phyloP scores from a whole-genome alignment of 2,329 filamentous ascomycete genomes.

The Monilinia fructicola region DNA sequence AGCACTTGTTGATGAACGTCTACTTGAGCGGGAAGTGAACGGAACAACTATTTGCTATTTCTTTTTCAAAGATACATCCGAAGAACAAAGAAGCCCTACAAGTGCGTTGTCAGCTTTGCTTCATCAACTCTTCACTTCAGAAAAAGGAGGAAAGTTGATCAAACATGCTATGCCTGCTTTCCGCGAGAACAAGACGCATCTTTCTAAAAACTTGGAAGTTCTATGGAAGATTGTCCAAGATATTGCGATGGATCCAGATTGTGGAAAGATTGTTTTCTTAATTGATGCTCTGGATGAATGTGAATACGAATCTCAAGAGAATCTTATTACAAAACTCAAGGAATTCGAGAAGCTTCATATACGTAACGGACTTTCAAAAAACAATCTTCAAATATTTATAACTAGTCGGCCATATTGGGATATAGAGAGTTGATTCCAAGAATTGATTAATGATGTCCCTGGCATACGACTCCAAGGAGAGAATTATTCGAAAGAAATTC shows the following conservation, averaged over 20 bases:
- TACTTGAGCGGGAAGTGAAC: constrained; percentile 4
- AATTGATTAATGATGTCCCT: background rate
- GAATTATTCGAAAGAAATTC: constrained; percentile 13
- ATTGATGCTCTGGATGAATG: constrained; percentile 25
- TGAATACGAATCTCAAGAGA: background rate
- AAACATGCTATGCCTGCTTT: constrained; percentile 16
- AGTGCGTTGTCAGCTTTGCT: constrained; percentile 19
- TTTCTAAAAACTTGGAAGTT: constrained; percentile 6
- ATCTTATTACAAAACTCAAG: constrained; percentile 16
- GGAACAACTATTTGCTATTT: constrained; percentile 20
- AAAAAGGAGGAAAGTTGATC: constrained; percentile 11
- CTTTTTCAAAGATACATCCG: constrained; percentile 22
- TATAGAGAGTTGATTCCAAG: constrained; percentile 14
- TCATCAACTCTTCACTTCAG: constrained; percentile 19
- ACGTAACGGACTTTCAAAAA: background rate
- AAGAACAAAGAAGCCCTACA: constrained; percentile 7
- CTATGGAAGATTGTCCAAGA: constrained; percentile 16
- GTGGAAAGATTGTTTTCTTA: constrained; percentile 16
- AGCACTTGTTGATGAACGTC: constrained; percentile 14
- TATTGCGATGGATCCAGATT: constrained; percentile 14
- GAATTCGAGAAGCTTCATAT: constrained; percentile 5
- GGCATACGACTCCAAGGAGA: constrained; percentile 20
- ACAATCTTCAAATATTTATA: constrained; percentile 18
- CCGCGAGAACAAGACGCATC: background rate
- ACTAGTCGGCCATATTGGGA: constrained; percentile 23